phyloP scores from a whole-genome alignment of 768 basidiomycete genomes.

The Guyanaporus albipodus region DNA sequence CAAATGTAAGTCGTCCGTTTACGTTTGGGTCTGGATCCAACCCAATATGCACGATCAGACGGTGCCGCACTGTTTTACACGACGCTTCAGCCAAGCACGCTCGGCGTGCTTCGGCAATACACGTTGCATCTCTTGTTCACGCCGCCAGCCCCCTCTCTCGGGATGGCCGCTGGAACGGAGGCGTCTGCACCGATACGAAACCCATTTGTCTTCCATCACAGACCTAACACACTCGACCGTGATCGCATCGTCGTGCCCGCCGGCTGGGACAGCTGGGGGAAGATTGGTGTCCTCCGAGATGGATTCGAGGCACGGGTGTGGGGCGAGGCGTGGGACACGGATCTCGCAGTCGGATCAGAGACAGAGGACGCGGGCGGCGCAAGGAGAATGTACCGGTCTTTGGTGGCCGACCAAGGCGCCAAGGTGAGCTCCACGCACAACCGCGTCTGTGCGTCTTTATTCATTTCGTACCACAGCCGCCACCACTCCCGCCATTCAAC shows the following conservation, averaged over 20 bases:
- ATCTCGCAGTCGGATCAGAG: slow-evolving; percentile 49
- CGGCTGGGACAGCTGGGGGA: slow-evolving; percentile 99
- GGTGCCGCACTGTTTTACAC: slow-evolving; percentile 93
- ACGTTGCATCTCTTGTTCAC: slow-evolving; percentile 65
- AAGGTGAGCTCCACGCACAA: slow-evolving; percentile 47
- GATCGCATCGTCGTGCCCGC: slow-evolving; percentile 89
- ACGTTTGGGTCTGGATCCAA: background rate
- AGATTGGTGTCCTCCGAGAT: slow-evolving; percentile 85
- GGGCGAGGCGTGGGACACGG: slow-evolving; percentile 78
- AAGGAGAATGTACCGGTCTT: slow-evolving; percentile 58
- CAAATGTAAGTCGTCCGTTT: slow-evolving; percentile 61
- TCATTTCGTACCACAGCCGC: slow-evolving; percentile 40
- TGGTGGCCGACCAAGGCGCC: slow-evolving; percentile 73
- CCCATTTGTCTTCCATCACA: slow-evolving; percentile 81
- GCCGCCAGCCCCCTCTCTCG: slow-evolving; percentile 55
- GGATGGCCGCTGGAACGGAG: slow-evolving; percentile 31
- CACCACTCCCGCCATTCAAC: slow-evolving; percentile 71
- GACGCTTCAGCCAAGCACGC: slow-evolving; percentile 71
- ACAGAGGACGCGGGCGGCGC: slow-evolving; percentile 47
- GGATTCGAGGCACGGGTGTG: slow-evolving; percentile 82
- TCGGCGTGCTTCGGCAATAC: slow-evolving; percentile 77
- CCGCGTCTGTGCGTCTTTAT: background rate
- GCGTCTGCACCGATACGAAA: slow-evolving; percentile 56
- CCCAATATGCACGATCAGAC: slow-evolving; percentile 46
- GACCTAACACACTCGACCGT: slow-evolving; percentile 89